Conservation (phyloP, 23 red algal genomes). For the Gracilaria gracilis region DNA sequence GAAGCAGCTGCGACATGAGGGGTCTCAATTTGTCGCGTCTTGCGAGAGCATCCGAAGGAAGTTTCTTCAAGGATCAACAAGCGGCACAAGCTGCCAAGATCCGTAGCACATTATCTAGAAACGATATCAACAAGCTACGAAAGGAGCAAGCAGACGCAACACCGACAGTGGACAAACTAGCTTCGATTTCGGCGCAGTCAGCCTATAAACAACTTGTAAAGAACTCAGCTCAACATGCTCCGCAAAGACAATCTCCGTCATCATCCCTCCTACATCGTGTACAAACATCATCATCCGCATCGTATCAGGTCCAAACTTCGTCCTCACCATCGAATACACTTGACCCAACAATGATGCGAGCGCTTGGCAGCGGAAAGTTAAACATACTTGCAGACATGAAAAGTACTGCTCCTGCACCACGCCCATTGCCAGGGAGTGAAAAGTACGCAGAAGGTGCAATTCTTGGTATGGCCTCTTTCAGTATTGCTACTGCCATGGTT, state of each 20-base stretch:
- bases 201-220: constrained; percentile 38
- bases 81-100: constrained; percentile 45
- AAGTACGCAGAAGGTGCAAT: constrained; percentile 56
- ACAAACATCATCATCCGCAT: not conserved
- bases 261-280: not conserved
- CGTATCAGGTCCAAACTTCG: not conserved
- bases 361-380: constrained; percentile 41
- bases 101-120: constrained; percentile 6
- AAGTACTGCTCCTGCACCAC: not conserved
- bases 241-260: not conserved
- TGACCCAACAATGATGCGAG: constrained; percentile 44
- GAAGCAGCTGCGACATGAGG: constrained; percentile 9
- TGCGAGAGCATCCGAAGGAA: constrained; percentile 45
- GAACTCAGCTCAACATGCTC: constrained; percentile 4
- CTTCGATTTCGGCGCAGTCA: constrained; percentile 57
- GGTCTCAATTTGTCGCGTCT: constrained; percentile 60
- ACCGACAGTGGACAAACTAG: constrained; percentile 37
- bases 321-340: not conserved
- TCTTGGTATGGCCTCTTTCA: constrained; percentile 49
- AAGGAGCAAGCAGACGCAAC: not conserved
- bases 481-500: constrained; percentile 52
- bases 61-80: constrained; percentile 74
- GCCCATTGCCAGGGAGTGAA: constrained; percentile 47
- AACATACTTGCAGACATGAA: constrained; percentile 38
- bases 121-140: constrained; percentile 19